These are phyloP conservation scores for Pseudogymnoascus sp. DNA, from an alignment of 2,329 filamentous ascomycete genomes.

Conservation along the genomic window DNA sequence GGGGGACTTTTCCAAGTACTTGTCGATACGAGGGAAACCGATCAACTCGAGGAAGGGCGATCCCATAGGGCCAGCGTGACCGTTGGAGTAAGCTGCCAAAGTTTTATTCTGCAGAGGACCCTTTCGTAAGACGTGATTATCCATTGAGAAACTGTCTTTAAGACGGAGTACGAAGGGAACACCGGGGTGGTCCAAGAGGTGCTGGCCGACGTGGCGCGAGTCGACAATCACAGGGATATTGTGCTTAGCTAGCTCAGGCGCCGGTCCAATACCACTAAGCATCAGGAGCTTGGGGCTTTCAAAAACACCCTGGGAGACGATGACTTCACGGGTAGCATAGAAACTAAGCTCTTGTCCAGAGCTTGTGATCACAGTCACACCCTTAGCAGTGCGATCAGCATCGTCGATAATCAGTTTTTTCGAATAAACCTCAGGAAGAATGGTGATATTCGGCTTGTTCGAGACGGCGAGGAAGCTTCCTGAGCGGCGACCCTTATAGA, in stretches of 20 bases:
- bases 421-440: slow-evolving; percentile 41
- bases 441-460: slow-evolving; percentile 48
- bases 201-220: slow-evolving; percentile 27
- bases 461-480: slow-evolving; percentile 44
- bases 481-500: slow-evolving; percentile 49
- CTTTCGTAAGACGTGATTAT: too few species aligned
- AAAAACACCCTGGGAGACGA: slow-evolving; percentile 11
- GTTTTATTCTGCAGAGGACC: too few species aligned
- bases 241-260: slow-evolving; percentile 28
- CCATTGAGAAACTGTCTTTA: too few species aligned
- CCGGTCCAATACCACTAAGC: slow-evolving; percentile 13
- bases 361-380: slow-evolving; percentile 39
- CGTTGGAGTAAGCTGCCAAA: too few species aligned
- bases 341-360: slow-evolving; percentile 38
- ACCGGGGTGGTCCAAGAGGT: slow-evolving; percentile 33
- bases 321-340: slow-evolving; percentile 27
- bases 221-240: slow-evolving; percentile 23
- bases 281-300: slow-evolving; percentile 11
- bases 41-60: slow-evolving; percentile 43
- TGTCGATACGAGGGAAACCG: slow-evolving; percentile 50
- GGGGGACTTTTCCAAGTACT: slow-evolving; percentile 19
- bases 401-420: slow-evolving; percentile 48
- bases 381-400: slow-evolving; percentile 31
- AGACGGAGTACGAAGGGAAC: slow-evolving; percentile 25
- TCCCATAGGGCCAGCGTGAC: slow-evolving; percentile 30